A percentile compares a stretch with the other conserved stretches of the same genome.
Evolutionary conservation across 306 rosid species (phyloP).

Genomic region (Abrus precatorius): DNA sequence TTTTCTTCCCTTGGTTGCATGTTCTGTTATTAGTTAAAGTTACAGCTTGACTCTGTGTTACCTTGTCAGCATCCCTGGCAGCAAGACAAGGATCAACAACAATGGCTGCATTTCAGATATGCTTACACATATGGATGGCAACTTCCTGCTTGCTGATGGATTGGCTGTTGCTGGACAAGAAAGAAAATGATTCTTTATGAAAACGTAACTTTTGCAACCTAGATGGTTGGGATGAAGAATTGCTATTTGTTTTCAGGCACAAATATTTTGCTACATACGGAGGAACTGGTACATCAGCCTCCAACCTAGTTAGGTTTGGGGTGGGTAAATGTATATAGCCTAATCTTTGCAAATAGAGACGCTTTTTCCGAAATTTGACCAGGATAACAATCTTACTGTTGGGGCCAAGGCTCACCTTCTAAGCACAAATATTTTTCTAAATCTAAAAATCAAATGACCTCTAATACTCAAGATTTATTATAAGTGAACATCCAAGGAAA

Average conservation of each 20-base stretch:
- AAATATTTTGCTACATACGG: too few relatives aligned
- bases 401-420: background rate
- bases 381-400: background rate
- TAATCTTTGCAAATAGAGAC: too few relatives aligned
- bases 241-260: too few relatives aligned
- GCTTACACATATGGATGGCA: slow-evolving; percentile 94
- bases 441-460: too few relatives aligned
- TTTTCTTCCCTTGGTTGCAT: slow-evolving; percentile 46
- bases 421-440: too few relatives aligned
- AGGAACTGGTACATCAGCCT: too few relatives aligned
- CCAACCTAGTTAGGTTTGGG: too few relatives aligned
- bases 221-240: too few relatives aligned
- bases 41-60: slow-evolving; percentile 80
- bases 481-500: background rate
- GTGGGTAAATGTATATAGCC: too few relatives aligned
- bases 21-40: slow-evolving; percentile 81
- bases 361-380: too few relatives aligned
- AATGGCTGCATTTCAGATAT: slow-evolving; percentile 93
- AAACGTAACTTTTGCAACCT: background rate
- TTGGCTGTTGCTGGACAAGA: slow-evolving; percentile 97
- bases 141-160: slow-evolving; percentile 88
- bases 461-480: too few relatives aligned
- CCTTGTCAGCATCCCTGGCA: slow-evolving; percentile 83
- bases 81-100: slow-evolving; percentile 82
- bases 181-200: slow-evolving; percentile 21